Evolutionary conservation across 768 basidiomycete genomes (phyloP).

Genomic region (Boletales sp.): DNA sequence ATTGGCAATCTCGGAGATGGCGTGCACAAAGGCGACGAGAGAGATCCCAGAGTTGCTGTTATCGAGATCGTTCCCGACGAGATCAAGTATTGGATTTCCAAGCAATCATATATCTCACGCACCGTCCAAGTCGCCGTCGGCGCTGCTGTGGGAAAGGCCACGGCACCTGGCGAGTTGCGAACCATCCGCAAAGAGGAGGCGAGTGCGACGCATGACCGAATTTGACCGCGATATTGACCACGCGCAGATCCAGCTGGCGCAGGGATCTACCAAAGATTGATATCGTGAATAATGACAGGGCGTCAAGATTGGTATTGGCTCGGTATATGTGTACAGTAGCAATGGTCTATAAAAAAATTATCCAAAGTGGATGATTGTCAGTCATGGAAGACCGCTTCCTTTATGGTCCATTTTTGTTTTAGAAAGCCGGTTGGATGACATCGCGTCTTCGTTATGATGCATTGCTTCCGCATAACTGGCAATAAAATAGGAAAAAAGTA

Average conservation of each 20-base stretch:
- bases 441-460: slow-evolving; percentile 71
- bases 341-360: background rate
- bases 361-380: background rate
- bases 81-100: slow-evolving; percentile 79
- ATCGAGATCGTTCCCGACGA: slow-evolving; percentile 79
- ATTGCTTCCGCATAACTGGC: slow-evolving; percentile 68
- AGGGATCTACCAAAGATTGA: slow-evolving; percentile 14
- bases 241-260: slow-evolving; percentile 42
- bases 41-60: slow-evolving; percentile 75
- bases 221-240: background rate
- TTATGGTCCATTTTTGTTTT: slow-evolving; percentile 12
- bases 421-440: slow-evolving; percentile 62
- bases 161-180: slow-evolving; percentile 72
- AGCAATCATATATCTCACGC: slow-evolving; percentile 53
- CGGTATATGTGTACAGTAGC: slow-evolving; percentile 12
- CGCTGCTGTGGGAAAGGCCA: slow-evolving; percentile 57
- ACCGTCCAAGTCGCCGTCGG: slow-evolving; percentile 57
- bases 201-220: slow-evolving; percentile 14
- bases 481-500: background rate
- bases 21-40: slow-evolving; percentile 73
- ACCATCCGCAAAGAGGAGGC: slow-evolving; percentile 77
- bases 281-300: too few species aligned
- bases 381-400: slow-evolving; percentile 18
- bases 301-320: slow-evolving; percentile 3
- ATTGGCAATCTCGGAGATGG: slow-evolving; percentile 88